A percentile compares a stretch with the other conserved stretches of the same genome.
Evolutionary conservation across 2,329 filamentous ascomycete species (phyloP).

Genomic region (Botrytis galanthina): DNA sequence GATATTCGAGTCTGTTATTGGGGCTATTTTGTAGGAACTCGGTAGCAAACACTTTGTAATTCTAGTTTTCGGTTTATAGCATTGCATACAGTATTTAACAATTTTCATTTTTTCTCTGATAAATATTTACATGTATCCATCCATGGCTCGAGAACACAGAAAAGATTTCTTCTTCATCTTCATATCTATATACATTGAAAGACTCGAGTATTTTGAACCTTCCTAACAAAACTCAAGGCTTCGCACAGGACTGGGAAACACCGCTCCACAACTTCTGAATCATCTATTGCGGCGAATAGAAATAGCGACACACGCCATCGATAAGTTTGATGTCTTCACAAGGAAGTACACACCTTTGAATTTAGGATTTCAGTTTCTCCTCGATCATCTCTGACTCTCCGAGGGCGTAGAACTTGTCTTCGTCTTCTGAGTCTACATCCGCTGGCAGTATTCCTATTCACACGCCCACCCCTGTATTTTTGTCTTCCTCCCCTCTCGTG

Average conservation of each 20-base stretch:
- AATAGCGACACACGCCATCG: neutral
- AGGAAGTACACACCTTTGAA: neutral
- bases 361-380: neutral
- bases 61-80: neutral
- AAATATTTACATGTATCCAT: neutral
- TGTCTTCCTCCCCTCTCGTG: neutral
- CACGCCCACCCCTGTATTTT: neutral
- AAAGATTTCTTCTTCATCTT: neutral
- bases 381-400: neutral
- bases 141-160: neutral
- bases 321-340: neutral
- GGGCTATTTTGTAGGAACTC: constrained; percentile 7
- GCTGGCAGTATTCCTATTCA: neutral
- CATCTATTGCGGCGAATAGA: neutral
- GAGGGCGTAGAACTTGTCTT: neutral
- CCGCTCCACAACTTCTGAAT: neutral
- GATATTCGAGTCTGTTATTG: neutral
- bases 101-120: neutral
- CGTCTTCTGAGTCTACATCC: neutral
- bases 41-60: neutral
- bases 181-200: neutral
- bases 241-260: neutral
- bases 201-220: neutral
- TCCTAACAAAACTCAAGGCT: neutral
- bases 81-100: neutral